These are phyloP conservation scores for Antitrichia curtipendula DNA, from an alignment of 225 moss, liverwort and hornwort genomes.

Conservation along the genomic window DNA sequence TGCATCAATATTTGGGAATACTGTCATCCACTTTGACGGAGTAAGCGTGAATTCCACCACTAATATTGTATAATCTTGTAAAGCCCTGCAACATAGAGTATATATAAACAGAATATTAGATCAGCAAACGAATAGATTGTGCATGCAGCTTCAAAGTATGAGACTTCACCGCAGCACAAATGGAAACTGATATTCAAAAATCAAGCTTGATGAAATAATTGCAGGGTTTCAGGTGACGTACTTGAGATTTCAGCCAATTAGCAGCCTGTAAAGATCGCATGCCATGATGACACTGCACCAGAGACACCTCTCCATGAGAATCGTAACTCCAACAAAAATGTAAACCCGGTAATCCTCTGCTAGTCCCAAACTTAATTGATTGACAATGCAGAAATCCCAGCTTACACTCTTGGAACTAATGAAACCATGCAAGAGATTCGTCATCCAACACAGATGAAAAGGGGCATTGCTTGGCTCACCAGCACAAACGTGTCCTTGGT, in stretches of 20 bases:
- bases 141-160: background rate
- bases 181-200: background rate
- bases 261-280: constrained; percentile 94
- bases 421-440: background rate
- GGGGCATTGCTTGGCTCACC: constrained; percentile 21
- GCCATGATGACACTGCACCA: constrained; percentile 75
- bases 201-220: background rate
- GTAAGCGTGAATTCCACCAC: constrained; percentile 93
- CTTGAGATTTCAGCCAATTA: constrained; percentile 94
- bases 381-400: background rate
- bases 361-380: background rate
- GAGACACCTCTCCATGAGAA: background rate
- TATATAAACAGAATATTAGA: background rate
- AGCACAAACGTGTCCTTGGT: constrained; percentile 75
- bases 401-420: background rate
- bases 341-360: background rate
- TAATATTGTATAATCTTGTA: constrained; percentile 61
- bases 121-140: background rate
- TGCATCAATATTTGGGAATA: constrained; percentile 67
- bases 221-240: background rate
- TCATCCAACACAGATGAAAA: background rate
- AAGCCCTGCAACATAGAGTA: constrained; percentile 58
- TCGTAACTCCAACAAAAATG: background rate
- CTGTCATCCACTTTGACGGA: constrained; percentile 63
- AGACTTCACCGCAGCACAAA: background rate